Percentiles rank a stretch among this genome's conserved stretches.
phyloP scores from a whole-genome alignment of 176 grass and related monocot genomes.

The Lolium perenne region DNA sequence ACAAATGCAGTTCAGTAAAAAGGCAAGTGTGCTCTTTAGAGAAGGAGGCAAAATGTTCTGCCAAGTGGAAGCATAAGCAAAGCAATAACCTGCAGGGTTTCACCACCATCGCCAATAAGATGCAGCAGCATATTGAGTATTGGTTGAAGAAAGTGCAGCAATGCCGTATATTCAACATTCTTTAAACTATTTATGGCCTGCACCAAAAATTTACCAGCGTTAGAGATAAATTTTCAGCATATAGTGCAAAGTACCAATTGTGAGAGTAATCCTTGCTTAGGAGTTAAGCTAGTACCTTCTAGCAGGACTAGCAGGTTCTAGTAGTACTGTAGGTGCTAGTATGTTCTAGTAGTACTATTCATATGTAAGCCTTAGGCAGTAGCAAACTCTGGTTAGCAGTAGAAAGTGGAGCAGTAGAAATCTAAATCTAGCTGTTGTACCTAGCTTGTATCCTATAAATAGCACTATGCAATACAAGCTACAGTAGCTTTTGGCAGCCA shows the following conservation, averaged over 20 bases:
- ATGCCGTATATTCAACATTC: conserved; percentile 92
- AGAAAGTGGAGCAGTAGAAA: no score
- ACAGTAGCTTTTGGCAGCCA: no score
- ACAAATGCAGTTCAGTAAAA: conserved; percentile 9
- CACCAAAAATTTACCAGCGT: conserved; percentile 25
- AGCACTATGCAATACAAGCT: no score
- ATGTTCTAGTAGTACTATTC: no score
- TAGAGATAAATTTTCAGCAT: conserved; percentile 3
- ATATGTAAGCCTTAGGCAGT: no score
- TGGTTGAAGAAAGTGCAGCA: conserved; percentile 93
- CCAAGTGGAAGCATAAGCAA: conserved; percentile 43
- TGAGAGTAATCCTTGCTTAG: no score
- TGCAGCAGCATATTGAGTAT: conserved; percentile 99
- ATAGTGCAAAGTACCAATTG: conserved; percentile 12
- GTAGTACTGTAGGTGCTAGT: no score
- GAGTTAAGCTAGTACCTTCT: no score
- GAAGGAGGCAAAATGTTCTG: conserved; percentile 15
- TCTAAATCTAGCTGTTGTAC: no score
- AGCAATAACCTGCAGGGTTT: conserved; percentile 95
- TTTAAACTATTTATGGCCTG: conserved; percentile 99
- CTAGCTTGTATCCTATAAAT: no score
- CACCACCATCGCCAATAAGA: conserved; percentile 99
- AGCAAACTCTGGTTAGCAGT: no score
- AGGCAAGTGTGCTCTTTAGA: conserved; percentile 3
- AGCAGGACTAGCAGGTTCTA: no score